These are phyloP conservation scores for Apostasia shenzhenica DNA, from an alignment of 106 monocot species.

Conservation along the genomic window DNA sequence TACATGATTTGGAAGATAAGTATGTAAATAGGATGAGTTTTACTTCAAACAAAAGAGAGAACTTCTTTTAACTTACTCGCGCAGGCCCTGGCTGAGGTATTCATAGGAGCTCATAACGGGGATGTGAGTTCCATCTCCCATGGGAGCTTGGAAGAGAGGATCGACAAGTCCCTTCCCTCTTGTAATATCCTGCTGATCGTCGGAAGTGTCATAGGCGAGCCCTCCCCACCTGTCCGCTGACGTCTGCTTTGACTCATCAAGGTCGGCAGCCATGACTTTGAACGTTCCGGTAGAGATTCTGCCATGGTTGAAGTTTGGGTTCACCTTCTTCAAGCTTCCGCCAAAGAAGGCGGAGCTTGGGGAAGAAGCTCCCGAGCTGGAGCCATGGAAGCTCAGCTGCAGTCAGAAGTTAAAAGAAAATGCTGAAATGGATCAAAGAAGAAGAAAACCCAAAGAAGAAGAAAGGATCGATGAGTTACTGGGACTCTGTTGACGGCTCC, in stretches of 20 bases:
- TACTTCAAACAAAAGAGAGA: background rate
- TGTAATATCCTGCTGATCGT: constrained; percentile 96
- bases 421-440: background rate
- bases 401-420: background rate
- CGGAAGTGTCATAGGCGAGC: constrained; percentile 60
- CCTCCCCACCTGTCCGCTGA: constrained; percentile 54
- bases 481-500: constrained; percentile 17
- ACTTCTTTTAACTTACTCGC: constrained; percentile 32
- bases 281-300: constrained; percentile 35
- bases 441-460: background rate
- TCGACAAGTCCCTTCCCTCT: constrained; percentile 85
- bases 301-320: constrained; percentile 26
- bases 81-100: constrained; percentile 85
- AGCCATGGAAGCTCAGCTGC: constrained; percentile 42
- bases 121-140: constrained; percentile 71
- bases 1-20: too few relatives aligned
- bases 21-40: background rate
- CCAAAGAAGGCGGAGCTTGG: constrained; percentile 70
- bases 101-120: constrained; percentile 79
- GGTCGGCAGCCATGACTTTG: constrained; percentile 60
- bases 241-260: constrained; percentile 76
- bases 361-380: constrained; percentile 22
- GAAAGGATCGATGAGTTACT: background rate
- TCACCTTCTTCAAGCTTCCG: constrained; percentile 57
- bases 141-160: constrained; percentile 84